Percentiles rank a stretch among this genome's conserved stretches.
These are phyloP conservation scores for Candida andamanensis DNA, from an alignment of 805 yeast species.

Conservation along the genomic window DNA sequence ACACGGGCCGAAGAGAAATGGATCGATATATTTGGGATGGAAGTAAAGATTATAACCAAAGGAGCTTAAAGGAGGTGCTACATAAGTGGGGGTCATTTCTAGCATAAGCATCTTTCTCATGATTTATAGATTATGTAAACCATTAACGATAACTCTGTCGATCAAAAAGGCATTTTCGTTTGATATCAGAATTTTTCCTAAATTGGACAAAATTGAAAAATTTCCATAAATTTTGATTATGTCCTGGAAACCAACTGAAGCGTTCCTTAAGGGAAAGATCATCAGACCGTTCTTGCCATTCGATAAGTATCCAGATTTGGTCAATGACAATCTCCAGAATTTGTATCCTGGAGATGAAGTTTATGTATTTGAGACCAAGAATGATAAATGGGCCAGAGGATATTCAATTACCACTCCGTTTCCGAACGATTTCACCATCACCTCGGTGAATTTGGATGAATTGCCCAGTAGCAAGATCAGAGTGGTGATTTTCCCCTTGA, in stretches of 20 bases:
- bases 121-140: no score
- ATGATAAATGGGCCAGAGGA: slow-evolving; percentile 73
- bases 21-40: slow-evolving; percentile 82
- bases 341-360: slow-evolving; percentile 75
- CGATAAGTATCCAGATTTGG: slow-evolving; percentile 36
- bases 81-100: slow-evolving; percentile 28
- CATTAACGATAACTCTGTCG: no score
- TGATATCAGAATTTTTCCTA: no score
- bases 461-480: slow-evolving; percentile 52
- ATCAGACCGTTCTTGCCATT: slow-evolving; percentile 37
- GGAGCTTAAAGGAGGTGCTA: slow-evolving; percentile 28
- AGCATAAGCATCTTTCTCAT: no score
- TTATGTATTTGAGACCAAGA: slow-evolving; percentile 61
- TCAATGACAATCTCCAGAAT: slow-evolving; percentile 41
- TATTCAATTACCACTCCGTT: slow-evolving; percentile 64
- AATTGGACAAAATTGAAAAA: no score
- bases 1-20: slow-evolving; percentile 78
- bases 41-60: slow-evolving; percentile 41
- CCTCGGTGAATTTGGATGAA: slow-evolving; percentile 56
- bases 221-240: no score
- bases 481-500: slow-evolving; percentile 59
- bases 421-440: slow-evolving; percentile 62
- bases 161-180: no score
- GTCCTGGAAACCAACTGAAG: slow-evolving; percentile 36
- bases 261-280: slow-evolving; percentile 33